A percentile compares a stretch with the other conserved stretches of the same genome.
Conservation (phyloP, 2,329 filamentous ascomycete species). For the Colletotrichum eleusines region DNA sequence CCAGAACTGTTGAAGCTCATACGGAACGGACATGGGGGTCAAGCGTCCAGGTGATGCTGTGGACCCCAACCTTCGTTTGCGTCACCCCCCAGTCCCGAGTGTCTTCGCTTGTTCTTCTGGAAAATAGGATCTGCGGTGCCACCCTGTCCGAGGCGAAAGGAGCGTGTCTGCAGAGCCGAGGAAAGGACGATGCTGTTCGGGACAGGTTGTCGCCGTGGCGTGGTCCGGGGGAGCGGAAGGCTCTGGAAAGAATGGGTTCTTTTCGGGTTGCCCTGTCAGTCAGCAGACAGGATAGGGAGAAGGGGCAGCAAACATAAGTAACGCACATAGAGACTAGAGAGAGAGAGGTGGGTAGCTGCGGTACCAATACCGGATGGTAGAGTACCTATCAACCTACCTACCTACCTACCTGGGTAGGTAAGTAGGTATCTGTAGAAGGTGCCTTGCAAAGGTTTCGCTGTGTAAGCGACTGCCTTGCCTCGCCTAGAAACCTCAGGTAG, state of each 20-base stretch:
- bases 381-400: not conserved
- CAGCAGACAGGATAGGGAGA: constrained; percentile 8
- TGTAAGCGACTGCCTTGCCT: not conserved
- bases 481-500: too few species aligned
- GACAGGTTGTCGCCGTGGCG: constrained; percentile 31
- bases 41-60: constrained; percentile 8
- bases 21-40: constrained; percentile 3
- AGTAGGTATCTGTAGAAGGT: not conserved
- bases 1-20: constrained; percentile 31
- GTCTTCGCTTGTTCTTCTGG: constrained; percentile 41
- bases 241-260: constrained; percentile 12
- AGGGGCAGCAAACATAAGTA: not conserved
- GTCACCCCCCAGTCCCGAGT: constrained; percentile 32
- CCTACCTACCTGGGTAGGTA: not conserved
- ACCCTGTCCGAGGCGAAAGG: constrained; percentile 34
- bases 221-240: constrained; percentile 28
- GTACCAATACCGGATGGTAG: not conserved
- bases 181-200: constrained; percentile 31
- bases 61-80: constrained; percentile 29
- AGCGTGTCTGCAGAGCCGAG: constrained; percentile 32
- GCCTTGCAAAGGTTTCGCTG: not conserved
- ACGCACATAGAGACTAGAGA: not conserved
- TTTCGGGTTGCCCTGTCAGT: constrained; percentile 21
- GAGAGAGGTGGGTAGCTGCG: not conserved
- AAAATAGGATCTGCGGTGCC: constrained; percentile 42